phyloP scores from a whole-genome alignment of 2,329 filamentous ascomycete genomes.

The Exophiala oligosperma region DNA sequence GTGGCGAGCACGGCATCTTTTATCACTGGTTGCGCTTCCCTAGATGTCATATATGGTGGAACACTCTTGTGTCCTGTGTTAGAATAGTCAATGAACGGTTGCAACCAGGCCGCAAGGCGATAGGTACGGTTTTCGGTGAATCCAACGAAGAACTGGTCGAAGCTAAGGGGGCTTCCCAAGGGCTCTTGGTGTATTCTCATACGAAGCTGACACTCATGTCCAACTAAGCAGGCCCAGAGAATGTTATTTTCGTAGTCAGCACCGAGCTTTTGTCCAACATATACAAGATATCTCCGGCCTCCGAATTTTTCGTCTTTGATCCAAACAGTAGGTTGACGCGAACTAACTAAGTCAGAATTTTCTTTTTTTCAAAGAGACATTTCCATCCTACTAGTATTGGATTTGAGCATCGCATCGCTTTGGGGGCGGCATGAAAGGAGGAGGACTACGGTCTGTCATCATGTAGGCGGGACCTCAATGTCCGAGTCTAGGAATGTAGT shows the following conservation, averaged over 20 bases:
- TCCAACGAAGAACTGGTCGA: no score
- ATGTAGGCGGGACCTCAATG: neutral
- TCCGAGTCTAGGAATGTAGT: neutral
- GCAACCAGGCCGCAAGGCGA: no score
- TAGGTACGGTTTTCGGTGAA: no score
- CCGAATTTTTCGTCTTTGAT: neutral
- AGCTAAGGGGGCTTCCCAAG: no score
- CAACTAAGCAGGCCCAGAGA: neutral
- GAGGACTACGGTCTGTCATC: no score
- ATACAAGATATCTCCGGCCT: neutral
- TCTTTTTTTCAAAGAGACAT: neutral
- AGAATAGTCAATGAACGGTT: no score
- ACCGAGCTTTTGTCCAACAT: neutral
- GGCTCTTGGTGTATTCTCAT: no score
- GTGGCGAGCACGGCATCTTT: no score
- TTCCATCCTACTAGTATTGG: neutral
- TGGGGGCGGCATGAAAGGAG: neutral
- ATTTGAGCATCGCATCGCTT: neutral
- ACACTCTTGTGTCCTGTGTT: no score
- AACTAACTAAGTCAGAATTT: neutral
- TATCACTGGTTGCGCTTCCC: no score
- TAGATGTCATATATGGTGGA: no score
- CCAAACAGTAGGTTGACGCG: neutral
- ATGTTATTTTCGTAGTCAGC: neutral
- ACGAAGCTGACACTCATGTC: no score